Conservation (phyloP, 2,329 filamentous ascomycete genomes). For the Alternaria sp. region DNA sequence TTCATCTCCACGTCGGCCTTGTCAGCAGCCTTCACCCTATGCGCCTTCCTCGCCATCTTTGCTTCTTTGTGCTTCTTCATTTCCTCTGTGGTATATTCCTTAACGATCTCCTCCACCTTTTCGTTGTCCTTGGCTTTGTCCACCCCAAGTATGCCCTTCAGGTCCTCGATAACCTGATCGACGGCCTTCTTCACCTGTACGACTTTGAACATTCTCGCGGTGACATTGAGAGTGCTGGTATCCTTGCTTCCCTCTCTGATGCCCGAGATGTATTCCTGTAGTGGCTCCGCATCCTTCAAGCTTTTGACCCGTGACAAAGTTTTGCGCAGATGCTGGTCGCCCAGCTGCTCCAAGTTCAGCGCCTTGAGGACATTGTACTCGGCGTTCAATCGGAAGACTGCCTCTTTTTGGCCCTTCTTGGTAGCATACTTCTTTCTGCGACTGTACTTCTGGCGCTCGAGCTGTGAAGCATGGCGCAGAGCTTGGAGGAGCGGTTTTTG, state of each 20-base stretch:
- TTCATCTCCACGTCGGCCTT: conserved; percentile 28
- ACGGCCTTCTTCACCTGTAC: conserved; percentile 63
- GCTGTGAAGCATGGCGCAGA: conserved; percentile 74
- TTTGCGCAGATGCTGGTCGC: conserved; percentile 63
- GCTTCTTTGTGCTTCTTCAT: conserved; percentile 37
- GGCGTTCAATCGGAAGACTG: conserved; percentile 66
- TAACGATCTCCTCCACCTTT: conserved; percentile 16
- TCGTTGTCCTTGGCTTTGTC: conserved; percentile 15
- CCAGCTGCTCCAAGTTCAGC: conserved; percentile 58
- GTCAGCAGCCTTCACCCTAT: conserved; percentile 20
- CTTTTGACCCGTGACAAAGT: conserved; percentile 64
- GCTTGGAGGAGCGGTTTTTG: conserved; percentile 66
- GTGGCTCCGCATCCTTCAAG: conserved; percentile 57
- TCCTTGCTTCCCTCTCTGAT: conserved; percentile 51
- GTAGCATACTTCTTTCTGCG: conserved; percentile 65
- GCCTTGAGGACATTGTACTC: conserved; percentile 66
- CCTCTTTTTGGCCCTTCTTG: conserved; percentile 51
- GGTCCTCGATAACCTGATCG: conserved; percentile 52
- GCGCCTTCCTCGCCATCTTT: conserved; percentile 33
- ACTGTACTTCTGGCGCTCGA: conserved; percentile 77
- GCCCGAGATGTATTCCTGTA: conserved; percentile 49
- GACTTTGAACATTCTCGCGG: conserved; percentile 65
- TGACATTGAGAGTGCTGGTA: conserved; percentile 61
- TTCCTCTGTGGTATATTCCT: conserved; percentile 21
- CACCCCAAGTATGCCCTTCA: conserved; percentile 47